Base-by-base conservation (phyloP, 2,329 filamentous ascomycete genomes). In the Colletotrichum theobromicola region DNA sequence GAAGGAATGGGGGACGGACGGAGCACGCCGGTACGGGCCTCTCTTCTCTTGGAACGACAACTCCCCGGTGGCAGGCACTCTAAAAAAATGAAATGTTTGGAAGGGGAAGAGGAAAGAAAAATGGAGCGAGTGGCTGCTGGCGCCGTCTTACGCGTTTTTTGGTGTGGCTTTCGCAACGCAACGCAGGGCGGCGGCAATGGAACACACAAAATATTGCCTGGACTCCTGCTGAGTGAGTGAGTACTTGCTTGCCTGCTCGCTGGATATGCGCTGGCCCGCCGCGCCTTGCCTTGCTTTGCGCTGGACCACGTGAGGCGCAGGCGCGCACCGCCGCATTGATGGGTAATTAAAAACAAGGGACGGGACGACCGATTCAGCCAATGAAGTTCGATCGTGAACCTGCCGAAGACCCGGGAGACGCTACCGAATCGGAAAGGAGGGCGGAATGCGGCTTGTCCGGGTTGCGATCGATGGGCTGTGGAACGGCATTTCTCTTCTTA, bases 311-410 rank as follows among this genome's bases (percentile, higher is more conserved):
- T 68, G 66, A 68, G 66, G 66, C 65, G 65, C 65, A 67, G 53
- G 50, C 53, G 30, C 16, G 66, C 66, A 68, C 66, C 66, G 66
- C 66, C 66, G 55, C 66, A 50, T 68, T 68, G 46, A 67, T 28
- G 30, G 30, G 16, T 34, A 61, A 60, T 46, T 68, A 15, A 68
- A 26, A 62, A 28, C 32, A 18, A 24, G 30, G 34, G 55, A 35
- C 26, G 55, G 55, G 12, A 32, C 21, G 26, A 9, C 37, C 66
- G 35, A 61, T 50, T 34, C 18, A 30, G 18, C 66, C 66, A 68
- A 68, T 68, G 8, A 34, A 60, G 12, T 16, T 18, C 12, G 35
- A 58, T 58, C 55, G 10, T 50, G 24, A n/a, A 15, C 66, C 66
- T 60, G 26, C n/a, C 66, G 30, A 60, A 13, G 57, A 24, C n/a